Evolutionary conservation across 148 eudicot genomes (phyloP).

Genomic region (Fagopyrum tataricum): DNA sequence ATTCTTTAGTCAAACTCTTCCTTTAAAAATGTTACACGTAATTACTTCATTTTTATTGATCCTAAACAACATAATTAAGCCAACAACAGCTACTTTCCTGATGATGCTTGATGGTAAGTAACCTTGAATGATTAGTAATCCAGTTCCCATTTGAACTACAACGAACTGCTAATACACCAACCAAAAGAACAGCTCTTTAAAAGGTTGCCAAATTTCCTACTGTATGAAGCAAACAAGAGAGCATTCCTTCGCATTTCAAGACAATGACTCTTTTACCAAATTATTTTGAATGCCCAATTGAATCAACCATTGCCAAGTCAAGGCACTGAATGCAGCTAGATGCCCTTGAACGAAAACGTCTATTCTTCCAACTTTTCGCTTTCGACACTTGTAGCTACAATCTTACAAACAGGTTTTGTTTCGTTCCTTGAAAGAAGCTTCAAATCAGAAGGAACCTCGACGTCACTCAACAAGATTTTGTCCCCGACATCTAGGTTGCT

Average conservation of each 20-base stretch:
- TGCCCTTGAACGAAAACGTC: neutral
- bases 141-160: neutral
- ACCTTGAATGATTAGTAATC: neutral
- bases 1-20: no score
- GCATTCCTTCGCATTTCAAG: neutral
- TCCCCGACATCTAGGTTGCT: constrained; percentile 82
- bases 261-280: neutral
- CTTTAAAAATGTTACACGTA: no score
- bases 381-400: constrained; percentile 33
- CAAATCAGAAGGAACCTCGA: constrained; percentile 54
- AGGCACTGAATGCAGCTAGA: neutral
- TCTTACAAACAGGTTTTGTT: constrained; percentile 59
- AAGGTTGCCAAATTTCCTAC: neutral
- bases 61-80: neutral
- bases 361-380: neutral
- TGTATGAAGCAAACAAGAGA: neutral
- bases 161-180: neutral
- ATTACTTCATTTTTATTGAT: no score
- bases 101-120: neutral
- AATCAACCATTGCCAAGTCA: neutral
- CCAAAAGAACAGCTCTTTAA: neutral
- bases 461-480: constrained; percentile 44
- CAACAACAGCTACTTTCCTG: neutral
- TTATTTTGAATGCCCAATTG: neutral
- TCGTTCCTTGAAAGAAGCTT: constrained; percentile 66